Evolutionary conservation across 2,329 filamentous ascomycete species (phyloP).

Genomic region (Tolypocladium paradoxum): DNA sequence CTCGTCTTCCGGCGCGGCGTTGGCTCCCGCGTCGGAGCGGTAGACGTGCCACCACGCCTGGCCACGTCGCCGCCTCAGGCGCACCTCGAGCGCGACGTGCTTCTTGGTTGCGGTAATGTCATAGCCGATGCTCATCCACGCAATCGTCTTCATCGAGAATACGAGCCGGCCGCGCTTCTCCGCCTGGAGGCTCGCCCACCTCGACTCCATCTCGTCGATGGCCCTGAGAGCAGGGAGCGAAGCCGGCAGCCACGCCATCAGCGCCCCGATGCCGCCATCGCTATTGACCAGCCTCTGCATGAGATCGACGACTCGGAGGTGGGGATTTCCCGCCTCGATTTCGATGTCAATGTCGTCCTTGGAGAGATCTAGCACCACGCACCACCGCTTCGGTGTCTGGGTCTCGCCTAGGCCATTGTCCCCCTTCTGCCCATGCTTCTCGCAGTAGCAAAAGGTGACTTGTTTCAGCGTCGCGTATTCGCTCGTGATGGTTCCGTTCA

Average conservation of each 20-base stretch:
- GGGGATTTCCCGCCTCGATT: conserved; percentile 54
- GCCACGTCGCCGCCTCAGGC: conserved; percentile 35
- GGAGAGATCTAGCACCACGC: conserved; percentile 47
- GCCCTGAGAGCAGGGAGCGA: conserved; percentile 56
- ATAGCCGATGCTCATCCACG: conserved; percentile 49
- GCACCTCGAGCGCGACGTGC: conserved; percentile 40
- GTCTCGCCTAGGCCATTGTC: neutral
- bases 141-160: conserved; percentile 41
- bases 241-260: conserved; percentile 42
- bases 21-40: conserved; percentile 16
- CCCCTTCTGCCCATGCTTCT: conserved; percentile 8
- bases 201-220: conserved; percentile 48
- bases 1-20: conserved; percentile 16
- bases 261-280: conserved; percentile 37
- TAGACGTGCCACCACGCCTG: conserved; percentile 41
- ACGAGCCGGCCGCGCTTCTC: conserved; percentile 36
- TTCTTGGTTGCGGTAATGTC: conserved; percentile 23
- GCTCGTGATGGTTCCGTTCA: conserved; percentile 42
- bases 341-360: conserved; percentile 43
- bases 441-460: conserved; percentile 59
- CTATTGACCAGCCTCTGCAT: conserved; percentile 49
- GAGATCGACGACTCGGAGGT: conserved; percentile 50
- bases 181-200: conserved; percentile 33
- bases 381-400: conserved; percentile 25
- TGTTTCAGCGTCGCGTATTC: conserved; percentile 49